Percentiles rank a stretch among this genome's conserved stretches.
These are phyloP conservation scores for Aciculoconidium aculeatum DNA, from an alignment of 805 yeast species.

Conservation along the genomic window DNA sequence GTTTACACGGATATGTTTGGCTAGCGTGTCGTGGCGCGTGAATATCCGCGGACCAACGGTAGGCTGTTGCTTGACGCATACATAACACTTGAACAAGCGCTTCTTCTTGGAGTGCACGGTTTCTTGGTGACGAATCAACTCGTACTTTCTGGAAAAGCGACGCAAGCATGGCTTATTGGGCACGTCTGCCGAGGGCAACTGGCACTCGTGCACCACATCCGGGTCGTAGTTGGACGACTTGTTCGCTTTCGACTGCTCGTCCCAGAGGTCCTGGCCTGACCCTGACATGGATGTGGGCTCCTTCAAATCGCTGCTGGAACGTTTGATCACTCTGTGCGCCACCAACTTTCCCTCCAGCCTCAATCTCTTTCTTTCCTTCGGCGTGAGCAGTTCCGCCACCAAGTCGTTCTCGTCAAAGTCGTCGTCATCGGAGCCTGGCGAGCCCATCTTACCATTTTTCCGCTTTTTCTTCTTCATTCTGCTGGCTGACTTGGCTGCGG, in stretches of 20 bases:
- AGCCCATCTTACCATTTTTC: slow-evolving; percentile 5
- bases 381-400: slow-evolving; percentile 4
- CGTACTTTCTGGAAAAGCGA: slow-evolving; percentile 63
- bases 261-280: too few relatives aligned
- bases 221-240: slow-evolving; percentile 42
- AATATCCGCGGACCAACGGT: slow-evolving; percentile 65
- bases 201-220: slow-evolving; percentile 43
- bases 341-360: slow-evolving; percentile 5
- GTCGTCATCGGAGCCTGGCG: slow-evolving; percentile 4
- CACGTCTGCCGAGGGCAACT: slow-evolving; percentile 39
- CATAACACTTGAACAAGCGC: slow-evolving; percentile 78
- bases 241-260: slow-evolving; percentile 15
- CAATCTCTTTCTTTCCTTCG: slow-evolving; percentile 3
- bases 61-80: slow-evolving; percentile 70
- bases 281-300: slow-evolving; percentile 1
- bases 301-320: slow-evolving; percentile 4
- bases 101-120: slow-evolving; percentile 90
- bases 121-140: slow-evolving; percentile 90
- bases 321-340: slow-evolving; percentile 26
- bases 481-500: slow-evolving; percentile 1
- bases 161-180: slow-evolving; percentile 36
- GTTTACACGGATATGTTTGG: slow-evolving; percentile 68
- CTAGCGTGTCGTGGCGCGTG: slow-evolving; percentile 89
- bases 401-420: slow-evolving; percentile 2
- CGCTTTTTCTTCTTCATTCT: background rate